Evolutionary conservation across 2,329 filamentous ascomycete genomes (phyloP).

Genomic region (Chlorencoelia australis): DNA sequence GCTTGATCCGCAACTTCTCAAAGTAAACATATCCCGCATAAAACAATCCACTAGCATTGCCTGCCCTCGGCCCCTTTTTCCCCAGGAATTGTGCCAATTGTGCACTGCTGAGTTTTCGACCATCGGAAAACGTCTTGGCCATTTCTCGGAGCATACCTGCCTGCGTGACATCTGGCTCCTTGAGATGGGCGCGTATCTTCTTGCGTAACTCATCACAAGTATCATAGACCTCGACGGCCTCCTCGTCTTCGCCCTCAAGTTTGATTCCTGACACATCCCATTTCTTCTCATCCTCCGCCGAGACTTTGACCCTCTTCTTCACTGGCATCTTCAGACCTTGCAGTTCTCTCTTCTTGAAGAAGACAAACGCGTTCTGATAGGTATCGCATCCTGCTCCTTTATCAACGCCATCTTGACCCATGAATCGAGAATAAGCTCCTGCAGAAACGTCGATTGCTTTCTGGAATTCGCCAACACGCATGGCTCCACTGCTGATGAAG

Average conservation of each 20-base stretch:
- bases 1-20: constrained; percentile 44
- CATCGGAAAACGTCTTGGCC: constrained; percentile 31
- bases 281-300: constrained; percentile 19
- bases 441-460: constrained; percentile 28
- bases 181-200: constrained; percentile 43
- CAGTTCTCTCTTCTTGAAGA: constrained; percentile 42
- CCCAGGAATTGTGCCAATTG: constrained; percentile 40
- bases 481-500: constrained; percentile 32
- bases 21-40: constrained; percentile 49
- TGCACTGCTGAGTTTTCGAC: constrained; percentile 32
- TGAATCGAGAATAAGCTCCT: constrained; percentile 35
- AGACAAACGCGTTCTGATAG: constrained; percentile 30
- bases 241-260: constrained; percentile 38
- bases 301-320: constrained; percentile 28
- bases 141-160: constrained; percentile 42
- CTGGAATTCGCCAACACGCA: constrained; percentile 36
- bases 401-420: constrained; percentile 36
- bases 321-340: constrained; percentile 32
- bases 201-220: constrained; percentile 47
- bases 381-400: constrained; percentile 28
- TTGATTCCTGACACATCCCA: constrained; percentile 33
- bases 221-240: constrained; percentile 41
- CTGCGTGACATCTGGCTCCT: constrained; percentile 38
- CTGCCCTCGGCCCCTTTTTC: constrained; percentile 37
- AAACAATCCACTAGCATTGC: constrained; percentile 39